Evolutionary conservation across 345 rosid genomes (phyloP).

Genomic region (Cochlearia excelsa): DNA sequence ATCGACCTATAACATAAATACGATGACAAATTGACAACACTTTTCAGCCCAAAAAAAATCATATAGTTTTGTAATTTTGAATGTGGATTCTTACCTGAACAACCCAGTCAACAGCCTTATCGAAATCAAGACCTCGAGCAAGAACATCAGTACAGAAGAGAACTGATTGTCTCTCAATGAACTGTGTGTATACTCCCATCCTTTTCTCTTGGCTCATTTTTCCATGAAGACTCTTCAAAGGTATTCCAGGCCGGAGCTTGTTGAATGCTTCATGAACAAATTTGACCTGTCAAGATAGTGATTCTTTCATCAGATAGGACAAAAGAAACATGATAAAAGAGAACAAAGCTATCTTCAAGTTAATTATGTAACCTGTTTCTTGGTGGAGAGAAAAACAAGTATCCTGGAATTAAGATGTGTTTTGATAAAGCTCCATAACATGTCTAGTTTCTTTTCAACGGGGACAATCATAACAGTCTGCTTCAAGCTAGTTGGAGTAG

Average conservation of each 20-base stretch:
- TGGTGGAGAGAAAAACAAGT: slow-evolving; percentile 88
- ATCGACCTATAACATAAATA: slow-evolving; percentile 53
- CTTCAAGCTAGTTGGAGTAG: slow-evolving; percentile 75
- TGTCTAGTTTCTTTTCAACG: slow-evolving; percentile 80
- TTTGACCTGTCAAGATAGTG: slow-evolving; percentile 53
- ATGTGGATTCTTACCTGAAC: slow-evolving; percentile 59
- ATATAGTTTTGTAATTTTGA: slow-evolving; percentile 19
- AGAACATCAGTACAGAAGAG: slow-evolving; percentile 95
- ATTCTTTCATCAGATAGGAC: slow-evolving; percentile 2
- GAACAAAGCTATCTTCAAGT: neutral
- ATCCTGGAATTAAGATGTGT: slow-evolving; percentile 71
- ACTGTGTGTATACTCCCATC: slow-evolving; percentile 77
- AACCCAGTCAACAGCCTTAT: slow-evolving; percentile 93
- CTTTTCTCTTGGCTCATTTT: slow-evolving; percentile 90
- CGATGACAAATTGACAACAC: slow-evolving; percentile 17
- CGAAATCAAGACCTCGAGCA: slow-evolving; percentile 93
- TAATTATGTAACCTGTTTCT: slow-evolving; percentile 69
- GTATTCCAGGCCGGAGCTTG: slow-evolving; percentile 92
- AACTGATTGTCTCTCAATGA: slow-evolving; percentile 73
- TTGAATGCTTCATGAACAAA: slow-evolving; percentile 93
- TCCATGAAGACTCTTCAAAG: slow-evolving; percentile 92
- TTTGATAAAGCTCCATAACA: slow-evolving; percentile 91
- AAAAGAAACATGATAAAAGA: neutral
- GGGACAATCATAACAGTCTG: slow-evolving; percentile 87
- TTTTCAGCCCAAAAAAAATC: slow-evolving; percentile 3